Evolutionary conservation across 2,329 filamentous ascomycete species (phyloP).

Genomic region (Colletotrichum karsti): DNA sequence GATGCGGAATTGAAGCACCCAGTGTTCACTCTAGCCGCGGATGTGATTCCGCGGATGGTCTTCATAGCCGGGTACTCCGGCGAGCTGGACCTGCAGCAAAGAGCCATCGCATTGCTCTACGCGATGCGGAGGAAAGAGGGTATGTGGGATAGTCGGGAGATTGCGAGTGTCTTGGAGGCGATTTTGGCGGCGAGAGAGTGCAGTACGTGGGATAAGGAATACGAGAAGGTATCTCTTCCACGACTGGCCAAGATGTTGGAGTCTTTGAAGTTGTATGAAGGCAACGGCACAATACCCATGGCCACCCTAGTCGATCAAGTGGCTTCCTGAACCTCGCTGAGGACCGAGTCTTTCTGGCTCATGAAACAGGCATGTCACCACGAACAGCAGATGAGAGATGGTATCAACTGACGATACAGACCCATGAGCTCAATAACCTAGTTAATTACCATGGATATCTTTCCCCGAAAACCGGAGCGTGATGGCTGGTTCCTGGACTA

Average conservation of each 20-base stretch:
- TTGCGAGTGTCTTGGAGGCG: constrained; percentile 5
- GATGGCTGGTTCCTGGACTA: neutral
- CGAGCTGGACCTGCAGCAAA: neutral
- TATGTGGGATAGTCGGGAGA: constrained; percentile 33
- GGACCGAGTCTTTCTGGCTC: too few relatives aligned
- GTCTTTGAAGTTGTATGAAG: neutral
- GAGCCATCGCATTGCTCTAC: constrained; percentile 25
- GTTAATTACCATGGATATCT: neutral
- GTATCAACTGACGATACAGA: neutral
- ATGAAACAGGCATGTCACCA: too few relatives aligned
- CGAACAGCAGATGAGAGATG: neutral
- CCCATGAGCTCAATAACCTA: neutral
- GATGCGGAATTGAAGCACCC: neutral
- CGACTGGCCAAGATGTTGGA: neutral
- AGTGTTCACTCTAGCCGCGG: neutral
- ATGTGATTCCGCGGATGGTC: constrained; percentile 3
- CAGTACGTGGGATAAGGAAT: neutral
- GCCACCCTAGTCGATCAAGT: neutral
- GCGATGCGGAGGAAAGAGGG: constrained; percentile 31
- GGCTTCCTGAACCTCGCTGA: too few relatives aligned
- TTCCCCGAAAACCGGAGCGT: constrained; percentile 2
- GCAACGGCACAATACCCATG: neutral
- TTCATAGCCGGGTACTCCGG: neutral
- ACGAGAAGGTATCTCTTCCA: neutral
- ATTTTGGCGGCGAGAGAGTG: neutral